Evolutionary conservation across 2,329 filamentous ascomycete genomes (phyloP), one percentile per base, ranked within the genome.

Genomic region (Leptosphaerulina australis): DNA sequence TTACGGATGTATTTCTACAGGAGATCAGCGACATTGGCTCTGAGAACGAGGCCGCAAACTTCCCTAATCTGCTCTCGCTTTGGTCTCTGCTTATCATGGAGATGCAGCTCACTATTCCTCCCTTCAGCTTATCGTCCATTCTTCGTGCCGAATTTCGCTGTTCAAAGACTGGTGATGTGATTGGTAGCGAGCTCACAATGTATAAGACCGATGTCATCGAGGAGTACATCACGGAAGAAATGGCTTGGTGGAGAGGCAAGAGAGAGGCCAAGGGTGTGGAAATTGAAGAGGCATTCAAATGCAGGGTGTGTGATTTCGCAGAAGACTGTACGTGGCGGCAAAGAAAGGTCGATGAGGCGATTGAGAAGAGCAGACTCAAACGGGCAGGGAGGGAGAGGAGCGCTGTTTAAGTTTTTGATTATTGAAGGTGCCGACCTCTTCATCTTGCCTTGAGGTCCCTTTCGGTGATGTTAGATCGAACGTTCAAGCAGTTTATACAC

Each of bases 201-300:
- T 90, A 90, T 65, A 87, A 93, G 47, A 76, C 81, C 0, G 70
- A 77, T 1, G 78, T 78, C 2, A 75, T 97, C 33, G 80, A 86
- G 9, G 73, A 71, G 1, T 95, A 95, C 66, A 69, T 96, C 3
- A 67, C 74, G 0, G 79, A 83, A 2, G 86, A 88, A 56, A 84
- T 97, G 82, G 71, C 79, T n/a, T 97, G 91, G 91, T 97, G 93
- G 93, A 84, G 83, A 24, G 93, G 92, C 1, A 79, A 88, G 61
- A 78, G 92, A 12, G 75, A 81, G 39, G 84, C 91, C 0, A 79
- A 80, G 6, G 93, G 93, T 0, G 92, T 97, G 2, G 80, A 83
- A 5, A 81, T 95, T 5, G 87, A 92, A 64, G 92, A 97, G 61
- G 89, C 90, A 0, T 96, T 88, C 74, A 97, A 97, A 71, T 97